These are phyloP conservation scores for Lepidium didymum DNA, from an alignment of 345 rosid species.

Conservation along the genomic window DNA sequence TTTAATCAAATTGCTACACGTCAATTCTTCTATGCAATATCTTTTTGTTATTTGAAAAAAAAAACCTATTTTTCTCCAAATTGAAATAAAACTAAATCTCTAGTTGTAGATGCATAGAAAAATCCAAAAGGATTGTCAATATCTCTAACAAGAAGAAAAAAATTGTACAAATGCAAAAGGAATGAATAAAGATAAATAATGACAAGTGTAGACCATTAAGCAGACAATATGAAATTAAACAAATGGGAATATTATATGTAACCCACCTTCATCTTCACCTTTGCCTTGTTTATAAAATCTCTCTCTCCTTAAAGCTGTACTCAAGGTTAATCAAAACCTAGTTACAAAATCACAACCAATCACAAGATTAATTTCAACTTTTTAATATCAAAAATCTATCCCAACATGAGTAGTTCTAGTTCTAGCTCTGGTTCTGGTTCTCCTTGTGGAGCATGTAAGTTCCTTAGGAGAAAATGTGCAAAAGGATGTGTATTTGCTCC, in stretches of 20 bases:
- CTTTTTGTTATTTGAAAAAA: background rate
- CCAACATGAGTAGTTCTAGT: conserved; percentile 19
- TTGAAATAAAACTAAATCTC: background rate
- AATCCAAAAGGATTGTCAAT: conserved; percentile 21
- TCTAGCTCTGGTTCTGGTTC: conserved; percentile 64
- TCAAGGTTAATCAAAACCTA: conserved; percentile 27
- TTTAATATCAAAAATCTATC: background rate
- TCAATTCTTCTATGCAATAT: conserved; percentile 12
- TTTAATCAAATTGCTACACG: conserved; percentile 10
- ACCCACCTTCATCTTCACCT: conserved; percentile 57
- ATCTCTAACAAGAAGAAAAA: conserved; percentile 15
- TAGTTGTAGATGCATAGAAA: conserved; percentile 2
- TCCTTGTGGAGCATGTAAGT: conserved; percentile 98
- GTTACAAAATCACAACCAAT: background rate
- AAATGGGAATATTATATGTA: conserved; percentile 42
- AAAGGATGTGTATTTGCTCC: conserved; percentile 96
- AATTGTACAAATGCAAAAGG: conserved; percentile 22
- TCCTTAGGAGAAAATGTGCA: conserved; percentile 86
- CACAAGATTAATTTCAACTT: background rate
- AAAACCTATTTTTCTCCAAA: background rate
- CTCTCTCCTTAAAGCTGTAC: conserved; percentile 27
- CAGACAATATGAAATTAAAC: conserved; percentile 51
- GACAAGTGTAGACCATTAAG: conserved; percentile 65
- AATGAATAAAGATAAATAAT: conserved; percentile 37
- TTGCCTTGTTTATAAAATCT: conserved; percentile 58